Base-by-base conservation (phyloP, 495 filamentous ascomycete species). In the Hypoxylon lenormandii region DNA sequence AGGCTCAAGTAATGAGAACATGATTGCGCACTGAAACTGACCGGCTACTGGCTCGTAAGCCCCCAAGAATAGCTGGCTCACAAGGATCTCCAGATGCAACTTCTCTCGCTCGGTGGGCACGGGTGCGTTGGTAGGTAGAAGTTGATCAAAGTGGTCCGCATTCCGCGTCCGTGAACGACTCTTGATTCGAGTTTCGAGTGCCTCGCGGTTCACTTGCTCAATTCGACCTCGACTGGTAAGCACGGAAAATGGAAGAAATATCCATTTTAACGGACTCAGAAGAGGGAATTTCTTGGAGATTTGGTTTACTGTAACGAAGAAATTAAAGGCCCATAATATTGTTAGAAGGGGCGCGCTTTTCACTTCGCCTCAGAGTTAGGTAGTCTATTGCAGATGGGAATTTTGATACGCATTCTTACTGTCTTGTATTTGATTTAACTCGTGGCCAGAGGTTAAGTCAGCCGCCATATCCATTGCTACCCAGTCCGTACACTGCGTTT, bases 261-360 rank as follows among this genome's bases (percentile, higher is more conserved):
- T n/a, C 1, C 37, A 58, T 22, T 63, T 42, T 0, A 73, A 30
- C 16, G 59, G 57, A 28, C 42, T 64, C 15, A 72, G 22, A n/a
- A 69, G 48, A 21, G 72, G 69, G n/a, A 75, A 59, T 33, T 64
- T 67, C 43, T 70, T 67, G 57, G 38, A 48, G 13, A 72, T 40
- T 37, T 72, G 69, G 36, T 57, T 50, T 12, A 66, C 26, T 3
- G 64, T 75, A 4, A 54, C 48, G 23, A 60, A 59, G 47, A 70
- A 63, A 36, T 68, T 75, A 6, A 57, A 30, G 21, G 30, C 47
- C 63, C 55, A 68, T 19, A 61, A 28, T 38, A 30, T 47, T 16
- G 23, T 46, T 30, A 71, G 63, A 26, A 66, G 64, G 15, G 43
- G 48, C 12, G 56, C 28, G 22, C 26, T 54, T 57, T 61, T 64